A percentile compares a stretch with the other conserved stretches of the same genome.
Evolutionary conservation across 768 basidiomycete species (phyloP).

Genomic region (Daedaleopsis sinensis): DNA sequence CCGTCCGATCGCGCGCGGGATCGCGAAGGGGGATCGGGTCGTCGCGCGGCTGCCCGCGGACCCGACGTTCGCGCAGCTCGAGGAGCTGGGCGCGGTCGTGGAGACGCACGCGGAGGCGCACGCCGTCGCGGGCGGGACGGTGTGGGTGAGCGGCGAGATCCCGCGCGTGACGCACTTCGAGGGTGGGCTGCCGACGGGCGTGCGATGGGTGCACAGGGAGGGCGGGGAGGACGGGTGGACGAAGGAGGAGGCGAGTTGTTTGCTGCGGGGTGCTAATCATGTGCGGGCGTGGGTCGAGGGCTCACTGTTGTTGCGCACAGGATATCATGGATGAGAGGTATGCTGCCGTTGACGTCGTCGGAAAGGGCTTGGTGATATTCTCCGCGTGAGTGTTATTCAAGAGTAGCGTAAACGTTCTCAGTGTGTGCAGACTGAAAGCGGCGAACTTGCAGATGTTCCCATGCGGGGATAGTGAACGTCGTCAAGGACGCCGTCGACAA

Average conservation of each 20-base stretch:
- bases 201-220: slow-evolving; percentile 54
- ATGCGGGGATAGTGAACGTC: slow-evolving; percentile 88
- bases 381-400: slow-evolving; percentile 75
- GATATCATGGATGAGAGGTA: slow-evolving; percentile 86
- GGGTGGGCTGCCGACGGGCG: slow-evolving; percentile 64
- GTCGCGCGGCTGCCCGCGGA: slow-evolving; percentile 65
- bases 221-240: slow-evolving; percentile 43
- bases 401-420: no score
- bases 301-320: slow-evolving; percentile 37
- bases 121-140: slow-evolving; percentile 57
- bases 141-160: slow-evolving; percentile 84
- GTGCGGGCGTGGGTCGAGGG: no score
- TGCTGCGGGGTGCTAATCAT: not conserved
- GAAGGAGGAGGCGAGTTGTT: slow-evolving; percentile 50
- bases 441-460: slow-evolving; percentile 51
- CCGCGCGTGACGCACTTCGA: slow-evolving; percentile 72
- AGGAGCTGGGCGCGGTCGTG: slow-evolving; percentile 53
- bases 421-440: not conserved
- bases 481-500: slow-evolving; percentile 64
- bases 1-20: slow-evolving; percentile 73
- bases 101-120: slow-evolving; percentile 66
- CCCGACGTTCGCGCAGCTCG: slow-evolving; percentile 72
- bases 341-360: slow-evolving; percentile 73
- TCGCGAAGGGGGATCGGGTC: slow-evolving; percentile 52
- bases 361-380: slow-evolving; percentile 82